These are phyloP conservation scores for Stropharia rugosoannulata DNA, from an alignment of 768 basidiomycete species.

Conservation along the genomic window DNA sequence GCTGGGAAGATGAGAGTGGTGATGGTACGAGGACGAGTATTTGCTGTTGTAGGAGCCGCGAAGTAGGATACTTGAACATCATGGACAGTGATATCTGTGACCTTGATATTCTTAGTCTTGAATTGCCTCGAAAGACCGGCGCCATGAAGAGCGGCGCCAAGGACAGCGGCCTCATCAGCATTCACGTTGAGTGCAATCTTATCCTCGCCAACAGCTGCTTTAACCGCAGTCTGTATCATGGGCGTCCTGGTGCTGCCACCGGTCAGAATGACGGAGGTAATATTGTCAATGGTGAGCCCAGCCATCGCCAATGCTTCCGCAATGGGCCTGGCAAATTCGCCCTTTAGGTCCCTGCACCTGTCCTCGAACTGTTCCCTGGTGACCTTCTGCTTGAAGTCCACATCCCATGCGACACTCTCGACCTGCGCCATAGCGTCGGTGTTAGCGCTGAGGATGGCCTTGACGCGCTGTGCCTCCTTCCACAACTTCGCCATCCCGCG, in stretches of 20 bases:
- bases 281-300: slow-evolving; percentile 64
- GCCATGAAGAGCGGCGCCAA: slow-evolving; percentile 89
- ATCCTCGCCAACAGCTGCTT: slow-evolving; percentile 73
- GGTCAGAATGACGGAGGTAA: slow-evolving; percentile 89
- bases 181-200: slow-evolving; percentile 95
- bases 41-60: slow-evolving; percentile 52
- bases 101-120: slow-evolving; percentile 92
- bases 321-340: slow-evolving; percentile 69
- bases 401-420: slow-evolving; percentile 86
- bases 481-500: slow-evolving; percentile 90
- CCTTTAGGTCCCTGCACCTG: slow-evolving; percentile 64
- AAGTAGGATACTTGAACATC: slow-evolving; percentile 82
- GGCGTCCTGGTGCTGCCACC: slow-evolving; percentile 91
- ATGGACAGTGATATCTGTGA: slow-evolving; percentile 69
- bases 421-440: slow-evolving; percentile 77
- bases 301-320: slow-evolving; percentile 68
- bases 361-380: slow-evolving; percentile 79
- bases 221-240: slow-evolving; percentile 85
- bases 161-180: slow-evolving; percentile 93
- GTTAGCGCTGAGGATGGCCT: slow-evolving; percentile 93
- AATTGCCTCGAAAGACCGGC: slow-evolving; percentile 87
- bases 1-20: slow-evolving; percentile 75
- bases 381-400: slow-evolving; percentile 84
- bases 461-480: slow-evolving; percentile 92
- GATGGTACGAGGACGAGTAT: slow-evolving; percentile 63